Conservation (phyloP, 306 rosid genomes). For the Urtica urens region DNA sequence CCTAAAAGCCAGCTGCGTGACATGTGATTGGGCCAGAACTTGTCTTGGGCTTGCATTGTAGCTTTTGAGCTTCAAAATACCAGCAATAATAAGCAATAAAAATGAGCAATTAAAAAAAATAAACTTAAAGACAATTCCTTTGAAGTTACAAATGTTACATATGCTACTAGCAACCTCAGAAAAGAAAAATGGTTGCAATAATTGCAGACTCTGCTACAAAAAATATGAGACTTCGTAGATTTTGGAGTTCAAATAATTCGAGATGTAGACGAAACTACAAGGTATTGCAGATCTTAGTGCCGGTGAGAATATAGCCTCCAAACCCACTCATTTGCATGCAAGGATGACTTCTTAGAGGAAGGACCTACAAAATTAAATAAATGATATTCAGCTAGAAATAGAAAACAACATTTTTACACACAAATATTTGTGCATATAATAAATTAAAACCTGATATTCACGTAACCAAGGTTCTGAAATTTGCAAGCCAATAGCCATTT, state of each 20-base stretch:
- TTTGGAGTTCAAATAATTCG: too few species aligned
- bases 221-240: too few species aligned
- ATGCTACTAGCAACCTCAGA: slow-evolving; percentile 8
- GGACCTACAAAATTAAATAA: slow-evolving; percentile 45
- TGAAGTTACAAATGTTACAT: neutral
- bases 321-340: slow-evolving; percentile 84
- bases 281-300: slow-evolving; percentile 60
- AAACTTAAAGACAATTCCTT: too few species aligned
- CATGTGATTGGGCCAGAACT: too few species aligned
- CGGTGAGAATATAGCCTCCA: slow-evolving; percentile 89
- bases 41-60: too few species aligned
- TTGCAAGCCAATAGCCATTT: slow-evolving; percentile 90
- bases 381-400: neutral
- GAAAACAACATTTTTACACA: neutral
- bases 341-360: slow-evolving; percentile 92
- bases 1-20: too few species aligned
- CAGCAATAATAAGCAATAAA: too few species aligned
- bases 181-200: neutral
- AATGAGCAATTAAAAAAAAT: too few species aligned
- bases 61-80: too few species aligned
- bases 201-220: slow-evolving; percentile 10
- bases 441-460: slow-evolving; percentile 69
- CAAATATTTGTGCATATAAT: neutral
- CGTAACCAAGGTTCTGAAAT: slow-evolving; percentile 98
- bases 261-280: slow-evolving; percentile 19